Conservation (phyloP, 352 stramenopile genomes). For the Aphanomyces euteiches region DNA sequence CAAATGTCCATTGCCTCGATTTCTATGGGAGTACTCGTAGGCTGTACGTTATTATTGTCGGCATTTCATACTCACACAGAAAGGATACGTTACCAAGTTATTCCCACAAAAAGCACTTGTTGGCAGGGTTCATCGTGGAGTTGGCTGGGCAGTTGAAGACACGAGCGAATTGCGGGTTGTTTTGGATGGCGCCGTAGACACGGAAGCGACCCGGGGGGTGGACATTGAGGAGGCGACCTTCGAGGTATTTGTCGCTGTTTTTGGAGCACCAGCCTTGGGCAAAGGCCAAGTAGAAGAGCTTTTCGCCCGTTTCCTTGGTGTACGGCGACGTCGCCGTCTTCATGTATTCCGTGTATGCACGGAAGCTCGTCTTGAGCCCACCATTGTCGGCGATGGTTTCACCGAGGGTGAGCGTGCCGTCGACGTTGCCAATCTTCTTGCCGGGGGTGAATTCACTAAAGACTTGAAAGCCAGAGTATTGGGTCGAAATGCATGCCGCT, state of each 20-base stretch:
- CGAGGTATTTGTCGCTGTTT: slow-evolving; percentile 40
- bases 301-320: slow-evolving; percentile 33
- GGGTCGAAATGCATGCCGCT: slow-evolving; percentile 47
- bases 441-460: slow-evolving; percentile 36
- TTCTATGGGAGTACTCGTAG: too few species aligned
- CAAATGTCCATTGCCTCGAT: too few species aligned
- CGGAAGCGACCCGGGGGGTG: slow-evolving; percentile 62
- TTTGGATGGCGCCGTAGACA: slow-evolving; percentile 62
- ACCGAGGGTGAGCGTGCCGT: slow-evolving; percentile 87
- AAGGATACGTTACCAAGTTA: background rate
- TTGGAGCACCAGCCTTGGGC: slow-evolving; percentile 66
- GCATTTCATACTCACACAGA: background rate
- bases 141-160: slow-evolving; percentile 51
- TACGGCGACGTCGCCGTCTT: slow-evolving; percentile 21
- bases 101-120: slow-evolving; percentile 78
- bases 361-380: slow-evolving; percentile 52
- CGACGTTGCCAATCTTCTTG: slow-evolving; percentile 55
- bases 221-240: slow-evolving; percentile 49
- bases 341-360: slow-evolving; percentile 65
- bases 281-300: slow-evolving; percentile 65
- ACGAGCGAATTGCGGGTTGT: slow-evolving; percentile 57
- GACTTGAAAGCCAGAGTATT: slow-evolving; percentile 59
- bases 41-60: too few species aligned
- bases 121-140: slow-evolving; percentile 60
- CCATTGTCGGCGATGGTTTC: slow-evolving; percentile 92